These are phyloP conservation scores for Golovinomyces cichoracearum DNA, from an alignment of 2,329 filamentous ascomycete genomes.

Conservation along the genomic window DNA sequence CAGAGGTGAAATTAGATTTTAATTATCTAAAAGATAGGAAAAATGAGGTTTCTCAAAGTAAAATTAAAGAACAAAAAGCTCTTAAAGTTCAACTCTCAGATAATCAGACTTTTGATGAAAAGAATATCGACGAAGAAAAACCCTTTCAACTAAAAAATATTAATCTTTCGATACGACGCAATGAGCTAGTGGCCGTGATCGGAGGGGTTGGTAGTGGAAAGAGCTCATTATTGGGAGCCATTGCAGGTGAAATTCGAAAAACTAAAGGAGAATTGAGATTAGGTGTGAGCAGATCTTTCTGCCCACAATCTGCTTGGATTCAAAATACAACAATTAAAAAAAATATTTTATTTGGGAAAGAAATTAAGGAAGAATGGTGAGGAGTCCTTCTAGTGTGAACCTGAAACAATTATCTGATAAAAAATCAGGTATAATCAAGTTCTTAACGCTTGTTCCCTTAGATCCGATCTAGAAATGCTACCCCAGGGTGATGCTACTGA, in stretches of 20 bases:
- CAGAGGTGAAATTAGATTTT: not conserved
- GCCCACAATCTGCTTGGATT: conserved; percentile 94
- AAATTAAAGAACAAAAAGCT: not conserved
- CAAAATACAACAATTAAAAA: conserved; percentile 70
- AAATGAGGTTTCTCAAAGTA: not conserved
- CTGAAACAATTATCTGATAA: conserved; percentile 14
- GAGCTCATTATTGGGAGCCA: conserved; percentile 60
- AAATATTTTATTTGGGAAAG: conserved; percentile 77
- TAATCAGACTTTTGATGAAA: not conserved
- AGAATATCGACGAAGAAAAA: not conserved
- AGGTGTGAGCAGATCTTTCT: conserved; percentile 64
- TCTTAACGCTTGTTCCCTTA: conserved; percentile 48
- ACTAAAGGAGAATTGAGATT: conserved; percentile 48
- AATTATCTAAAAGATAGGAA: not conserved
- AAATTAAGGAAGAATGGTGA: conserved; percentile 42
- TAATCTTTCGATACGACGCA: conserved; percentile 39
- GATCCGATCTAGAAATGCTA: conserved; percentile 76
- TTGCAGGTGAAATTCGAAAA: conserved; percentile 84
- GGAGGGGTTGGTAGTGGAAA: conserved; percentile 78
- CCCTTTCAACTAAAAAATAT: conserved; percentile 50
- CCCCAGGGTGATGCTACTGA: conserved; percentile 71
- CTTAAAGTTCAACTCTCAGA: too few relatives aligned
- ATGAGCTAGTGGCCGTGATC: conserved; percentile 65
- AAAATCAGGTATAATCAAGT: conserved; percentile 26
- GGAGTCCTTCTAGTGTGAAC: conserved; percentile 17